Percentiles rank a stretch among this genome's conserved stretches.
Conservation (phyloP, 225 moss, liverwort and hornwort species). For the Pleurozium schreberi region DNA sequence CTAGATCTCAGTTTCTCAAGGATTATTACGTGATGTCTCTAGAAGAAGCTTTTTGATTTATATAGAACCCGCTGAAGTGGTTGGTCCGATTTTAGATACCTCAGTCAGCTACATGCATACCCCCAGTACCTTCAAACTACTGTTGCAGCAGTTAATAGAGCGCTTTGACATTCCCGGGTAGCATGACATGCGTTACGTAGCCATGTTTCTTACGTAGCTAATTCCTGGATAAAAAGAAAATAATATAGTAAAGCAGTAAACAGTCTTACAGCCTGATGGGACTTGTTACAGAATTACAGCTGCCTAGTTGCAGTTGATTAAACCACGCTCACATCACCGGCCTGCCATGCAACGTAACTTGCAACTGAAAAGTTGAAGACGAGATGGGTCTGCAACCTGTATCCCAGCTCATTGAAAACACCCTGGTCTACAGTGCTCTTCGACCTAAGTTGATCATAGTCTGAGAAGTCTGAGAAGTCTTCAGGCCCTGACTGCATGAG, state of each 20-base stretch:
- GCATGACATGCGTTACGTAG: neutral
- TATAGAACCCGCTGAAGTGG: neutral
- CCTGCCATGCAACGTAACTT: slow-evolving; percentile 1
- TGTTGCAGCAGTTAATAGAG: neutral
- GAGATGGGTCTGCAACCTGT: neutral
- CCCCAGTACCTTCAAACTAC: neutral
- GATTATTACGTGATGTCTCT: slow-evolving; percentile 11
- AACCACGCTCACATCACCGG: neutral
- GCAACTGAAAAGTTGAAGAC: neutral
- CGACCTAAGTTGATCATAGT: neutral
- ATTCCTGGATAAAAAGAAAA: neutral
- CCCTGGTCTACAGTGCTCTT: neutral
- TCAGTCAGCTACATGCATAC: neutral
- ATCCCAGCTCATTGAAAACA: neutral
- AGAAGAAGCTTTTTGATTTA: neutral
- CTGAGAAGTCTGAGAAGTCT: neutral
- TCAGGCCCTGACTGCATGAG: neutral
- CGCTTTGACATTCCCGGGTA: neutral
- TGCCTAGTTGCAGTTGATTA: neutral
- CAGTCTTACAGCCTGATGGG: neutral
- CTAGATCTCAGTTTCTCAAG: slow-evolving; percentile 17
- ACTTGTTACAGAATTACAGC: neutral
- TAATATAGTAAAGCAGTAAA: neutral
- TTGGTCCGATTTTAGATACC: neutral
- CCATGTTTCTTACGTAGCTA: neutral